Evolutionary conservation across 169 alveolate species (phyloP).

Genomic region (Neospora caninum): DNA sequence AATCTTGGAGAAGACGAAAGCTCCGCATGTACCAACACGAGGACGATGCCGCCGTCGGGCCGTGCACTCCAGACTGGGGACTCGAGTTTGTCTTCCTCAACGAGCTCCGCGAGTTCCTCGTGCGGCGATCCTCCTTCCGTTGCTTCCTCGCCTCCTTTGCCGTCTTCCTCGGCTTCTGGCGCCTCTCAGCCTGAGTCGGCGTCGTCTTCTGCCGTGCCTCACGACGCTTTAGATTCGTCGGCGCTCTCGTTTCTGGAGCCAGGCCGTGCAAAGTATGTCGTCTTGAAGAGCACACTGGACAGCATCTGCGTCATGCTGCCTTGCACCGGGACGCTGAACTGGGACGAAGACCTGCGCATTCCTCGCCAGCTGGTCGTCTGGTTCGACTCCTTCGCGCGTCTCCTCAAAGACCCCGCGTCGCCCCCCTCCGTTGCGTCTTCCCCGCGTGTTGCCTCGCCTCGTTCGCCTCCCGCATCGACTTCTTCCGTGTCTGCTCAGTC

Average conservation of each 20-base stretch:
- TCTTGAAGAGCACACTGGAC: slow-evolving; percentile 65
- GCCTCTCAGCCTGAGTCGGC: not conserved
- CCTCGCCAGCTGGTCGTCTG: slow-evolving; percentile 62
- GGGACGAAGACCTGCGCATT: slow-evolving; percentile 64
- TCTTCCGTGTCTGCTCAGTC: not conserved
- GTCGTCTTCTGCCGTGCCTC: not conserved
- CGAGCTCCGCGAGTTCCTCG: too few relatives aligned
- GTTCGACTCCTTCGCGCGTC: slow-evolving; percentile 63
- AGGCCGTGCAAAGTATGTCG: slow-evolving; percentile 54
- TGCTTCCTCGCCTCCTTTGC: not conserved
- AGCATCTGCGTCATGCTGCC: slow-evolving; percentile 67
- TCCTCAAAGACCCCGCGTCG: slow-evolving; percentile 47
- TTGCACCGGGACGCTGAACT: slow-evolving; percentile 61
- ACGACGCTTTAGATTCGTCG: not conserved
- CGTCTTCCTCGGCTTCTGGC: not conserved
- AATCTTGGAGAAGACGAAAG: too few relatives aligned
- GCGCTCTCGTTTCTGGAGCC: not conserved
- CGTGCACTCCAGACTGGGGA: not conserved
- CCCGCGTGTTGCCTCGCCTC: not conserved
- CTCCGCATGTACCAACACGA: too few relatives aligned
- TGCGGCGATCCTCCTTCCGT: not conserved
- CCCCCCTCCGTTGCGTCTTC: not conserved
- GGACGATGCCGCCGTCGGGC: too few relatives aligned
- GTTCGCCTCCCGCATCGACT: not conserved
- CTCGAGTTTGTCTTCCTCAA: not conserved